Conservation (phyloP, 2,329 filamentous ascomycete species). For the Aureobasidium lini region DNA sequence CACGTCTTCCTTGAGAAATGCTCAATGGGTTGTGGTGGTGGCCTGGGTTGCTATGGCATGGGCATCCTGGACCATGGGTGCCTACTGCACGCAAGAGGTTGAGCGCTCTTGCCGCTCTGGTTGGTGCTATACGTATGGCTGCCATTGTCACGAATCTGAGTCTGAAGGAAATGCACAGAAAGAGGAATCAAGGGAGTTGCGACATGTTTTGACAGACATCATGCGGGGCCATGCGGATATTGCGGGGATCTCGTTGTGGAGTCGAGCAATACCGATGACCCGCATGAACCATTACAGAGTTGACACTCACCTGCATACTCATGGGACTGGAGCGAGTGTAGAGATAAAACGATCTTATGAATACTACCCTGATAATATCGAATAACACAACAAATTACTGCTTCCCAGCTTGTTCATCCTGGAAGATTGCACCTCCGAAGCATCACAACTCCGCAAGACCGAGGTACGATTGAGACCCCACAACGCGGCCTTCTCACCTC, state of each 20-base stretch:
- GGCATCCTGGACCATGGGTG: slow-evolving; percentile 78
- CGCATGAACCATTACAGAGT: background rate
- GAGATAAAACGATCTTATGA: too few relatives aligned
- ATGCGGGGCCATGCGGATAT: slow-evolving; percentile 2
- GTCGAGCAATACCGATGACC: background rate
- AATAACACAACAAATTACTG: too few relatives aligned
- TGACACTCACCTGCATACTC: too few relatives aligned
- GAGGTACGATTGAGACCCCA: background rate
- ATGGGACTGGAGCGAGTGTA: background rate
- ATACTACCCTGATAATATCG: too few relatives aligned
- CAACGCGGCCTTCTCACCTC: background rate
- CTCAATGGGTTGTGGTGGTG: slow-evolving; percentile 56
- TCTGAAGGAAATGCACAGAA: background rate
- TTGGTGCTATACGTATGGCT: slow-evolving; percentile 34
- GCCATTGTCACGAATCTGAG: slow-evolving; percentile 23
- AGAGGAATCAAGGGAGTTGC: background rate
- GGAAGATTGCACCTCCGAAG: background rate
- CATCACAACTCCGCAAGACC: background rate
- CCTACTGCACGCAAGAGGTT: slow-evolving; percentile 81
- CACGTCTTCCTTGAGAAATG: slow-evolving; percentile 48
- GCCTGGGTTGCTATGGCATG: slow-evolving; percentile 83
- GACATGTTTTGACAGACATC: slow-evolving; percentile 9
- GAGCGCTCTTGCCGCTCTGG: slow-evolving; percentile 52
- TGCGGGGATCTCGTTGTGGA: slow-evolving; percentile 1
- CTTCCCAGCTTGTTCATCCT: too few relatives aligned